Percentiles rank a stretch among this genome's conserved stretches.
These are phyloP conservation scores for Perkinsus olseni DNA, from an alignment of 169 alveolate species.

Conservation along the genomic window DNA sequence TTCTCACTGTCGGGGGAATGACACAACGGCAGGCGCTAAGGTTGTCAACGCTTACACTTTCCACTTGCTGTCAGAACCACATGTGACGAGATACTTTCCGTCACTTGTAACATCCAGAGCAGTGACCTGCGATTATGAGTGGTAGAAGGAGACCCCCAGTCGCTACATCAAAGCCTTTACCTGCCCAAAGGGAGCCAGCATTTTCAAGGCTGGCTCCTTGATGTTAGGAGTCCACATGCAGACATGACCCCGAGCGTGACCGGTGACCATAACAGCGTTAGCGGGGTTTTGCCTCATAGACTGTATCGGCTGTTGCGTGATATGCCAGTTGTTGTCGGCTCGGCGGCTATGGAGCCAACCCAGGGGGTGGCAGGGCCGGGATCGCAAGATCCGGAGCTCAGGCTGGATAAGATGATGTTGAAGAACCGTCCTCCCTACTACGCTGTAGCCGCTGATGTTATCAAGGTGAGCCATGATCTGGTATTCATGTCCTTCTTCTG, in stretches of 20 bases:
- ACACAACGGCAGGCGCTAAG: neutral
- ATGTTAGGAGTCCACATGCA: constrained; percentile 82
- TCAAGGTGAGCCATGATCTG: too few relatives aligned
- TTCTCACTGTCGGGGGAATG: neutral
- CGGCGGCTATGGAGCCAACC: too few relatives aligned
- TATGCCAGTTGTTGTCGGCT: too few relatives aligned
- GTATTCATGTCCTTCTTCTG: too few relatives aligned
- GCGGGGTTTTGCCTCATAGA: constrained; percentile 48
- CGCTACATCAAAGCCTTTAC: constrained; percentile 15
- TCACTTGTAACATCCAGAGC: neutral
- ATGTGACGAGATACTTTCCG: neutral
- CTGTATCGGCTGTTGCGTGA: neutral
- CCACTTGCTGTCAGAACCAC: constrained; percentile 42
- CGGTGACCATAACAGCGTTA: constrained; percentile 76
- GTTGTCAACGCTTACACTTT: constrained; percentile 38
- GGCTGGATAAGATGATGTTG: too few relatives aligned
- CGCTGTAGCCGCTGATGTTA: too few relatives aligned
- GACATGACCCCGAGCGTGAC: constrained; percentile 77
- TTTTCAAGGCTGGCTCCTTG: constrained; percentile 32
- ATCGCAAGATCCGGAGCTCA: too few relatives aligned
- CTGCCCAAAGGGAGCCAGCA: constrained; percentile 26
- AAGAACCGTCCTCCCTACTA: too few relatives aligned
- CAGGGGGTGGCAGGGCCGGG: too few relatives aligned
- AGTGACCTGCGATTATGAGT: neutral
- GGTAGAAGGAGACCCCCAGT: neutral